A percentile compares a stretch with the other conserved stretches of the same genome.
phyloP scores from a whole-genome alignment of 108 stramenopile species.

The Skeletonema marinoi region DNA sequence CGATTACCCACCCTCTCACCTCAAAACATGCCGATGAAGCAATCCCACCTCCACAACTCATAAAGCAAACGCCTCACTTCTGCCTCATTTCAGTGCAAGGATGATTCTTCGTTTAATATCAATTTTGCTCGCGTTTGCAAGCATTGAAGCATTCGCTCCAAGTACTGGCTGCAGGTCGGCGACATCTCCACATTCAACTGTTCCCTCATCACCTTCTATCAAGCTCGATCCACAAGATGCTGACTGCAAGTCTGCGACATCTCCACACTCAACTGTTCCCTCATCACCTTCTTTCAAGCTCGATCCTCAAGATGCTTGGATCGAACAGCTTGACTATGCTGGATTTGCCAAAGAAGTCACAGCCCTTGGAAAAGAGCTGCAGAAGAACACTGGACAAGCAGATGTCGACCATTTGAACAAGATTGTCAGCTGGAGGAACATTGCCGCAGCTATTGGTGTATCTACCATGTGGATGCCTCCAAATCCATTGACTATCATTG shows the following conservation, averaged over 20 bases:
- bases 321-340: constrained; percentile 57
- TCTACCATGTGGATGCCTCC: constrained; percentile 49
- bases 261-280: neutral
- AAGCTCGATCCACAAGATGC: constrained; percentile 23
- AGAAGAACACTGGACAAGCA: constrained; percentile 34
- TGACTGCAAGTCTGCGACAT: neutral
- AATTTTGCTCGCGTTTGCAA: neutral
- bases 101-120: neutral
- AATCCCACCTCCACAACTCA: too few relatives aligned
- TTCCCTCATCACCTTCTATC: neutral
- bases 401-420: constrained; percentile 67
- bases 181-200: neutral
- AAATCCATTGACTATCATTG: constrained; percentile 63
- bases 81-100: neutral
- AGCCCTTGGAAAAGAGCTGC: constrained; percentile 55
- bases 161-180: neutral
- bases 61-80: neutral
- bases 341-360: constrained; percentile 60
- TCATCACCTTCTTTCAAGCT: neutral
- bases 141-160: neutral
- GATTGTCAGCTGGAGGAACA: constrained; percentile 59
- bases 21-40: too few relatives aligned
- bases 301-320: constrained; percentile 45
- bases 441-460: constrained; percentile 32
- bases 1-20: too few relatives aligned